Evolutionary conservation across 306 rosid species (phyloP).

Genomic region (Vigna unguiculata): DNA sequence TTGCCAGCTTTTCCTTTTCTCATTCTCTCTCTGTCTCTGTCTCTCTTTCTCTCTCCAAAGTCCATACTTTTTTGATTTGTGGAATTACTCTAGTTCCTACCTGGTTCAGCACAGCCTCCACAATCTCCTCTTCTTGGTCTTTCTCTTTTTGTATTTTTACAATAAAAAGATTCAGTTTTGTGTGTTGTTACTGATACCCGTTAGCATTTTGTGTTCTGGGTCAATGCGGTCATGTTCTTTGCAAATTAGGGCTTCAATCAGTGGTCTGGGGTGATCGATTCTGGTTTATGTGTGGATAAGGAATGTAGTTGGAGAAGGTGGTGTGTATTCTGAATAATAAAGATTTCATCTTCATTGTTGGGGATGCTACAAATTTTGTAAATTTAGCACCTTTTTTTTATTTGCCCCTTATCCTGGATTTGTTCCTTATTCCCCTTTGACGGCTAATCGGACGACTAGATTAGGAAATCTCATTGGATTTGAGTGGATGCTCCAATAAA

Average conservation of each 20-base stretch:
- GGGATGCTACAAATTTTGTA: slow-evolving; percentile 38
- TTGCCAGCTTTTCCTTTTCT: slow-evolving; percentile 38
- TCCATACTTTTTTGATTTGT: slow-evolving; percentile 41
- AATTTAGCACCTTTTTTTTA: slow-evolving; percentile 39
- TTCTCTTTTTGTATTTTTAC: background rate
- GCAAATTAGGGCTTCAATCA: slow-evolving; percentile 56
- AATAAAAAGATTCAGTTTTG: slow-evolving; percentile 19
- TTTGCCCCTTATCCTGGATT: slow-evolving; percentile 39
- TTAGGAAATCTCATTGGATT: slow-evolving; percentile 46
- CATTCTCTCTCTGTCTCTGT: slow-evolving; percentile 9
- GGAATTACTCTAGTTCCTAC: slow-evolving; percentile 47
- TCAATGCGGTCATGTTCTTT: slow-evolving; percentile 49
- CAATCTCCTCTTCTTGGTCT: slow-evolving; percentile 31
- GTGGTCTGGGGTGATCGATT: slow-evolving; percentile 44
- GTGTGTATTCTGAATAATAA: slow-evolving; percentile 38
- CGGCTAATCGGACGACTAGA: slow-evolving; percentile 19
- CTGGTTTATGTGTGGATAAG: background rate
- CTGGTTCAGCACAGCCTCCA: slow-evolving; percentile 43
- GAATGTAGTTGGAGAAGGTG: slow-evolving; percentile 50
- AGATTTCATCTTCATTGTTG: slow-evolving; percentile 43
- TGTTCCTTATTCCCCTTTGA: slow-evolving; percentile 16
- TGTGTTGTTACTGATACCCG: slow-evolving; percentile 38
- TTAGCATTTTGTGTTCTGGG: slow-evolving; percentile 43
- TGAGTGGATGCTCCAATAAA: slow-evolving; percentile 46
- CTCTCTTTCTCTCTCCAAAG: slow-evolving; percentile 41